Conservation (phyloP, 345 rosid species). For the Lepidium aucheri region DNA sequence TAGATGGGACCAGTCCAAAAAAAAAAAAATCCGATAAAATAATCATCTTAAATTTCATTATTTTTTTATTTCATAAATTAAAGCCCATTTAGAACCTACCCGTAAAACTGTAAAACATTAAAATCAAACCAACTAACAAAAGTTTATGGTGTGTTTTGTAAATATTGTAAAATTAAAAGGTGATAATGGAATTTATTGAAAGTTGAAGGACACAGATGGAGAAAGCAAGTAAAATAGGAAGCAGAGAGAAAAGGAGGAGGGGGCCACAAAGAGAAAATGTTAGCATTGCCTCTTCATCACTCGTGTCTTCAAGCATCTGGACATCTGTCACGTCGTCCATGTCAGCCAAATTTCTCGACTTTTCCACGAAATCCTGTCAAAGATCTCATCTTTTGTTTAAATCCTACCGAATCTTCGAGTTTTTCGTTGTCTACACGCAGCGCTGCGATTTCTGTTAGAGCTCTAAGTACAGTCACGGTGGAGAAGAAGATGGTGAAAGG, state of each 20-base stretch:
- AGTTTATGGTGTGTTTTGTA: not conserved
- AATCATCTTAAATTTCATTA: too few species aligned
- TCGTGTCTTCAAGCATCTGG: slow-evolving; percentile 7
- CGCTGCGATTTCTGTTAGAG: slow-evolving; percentile 12
- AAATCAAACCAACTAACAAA: too few species aligned
- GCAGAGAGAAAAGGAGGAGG: not conserved
- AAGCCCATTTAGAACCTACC: too few species aligned
- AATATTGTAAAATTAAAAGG: not conserved
- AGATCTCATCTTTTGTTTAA: slow-evolving; percentile 3
- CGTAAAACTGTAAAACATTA: too few species aligned
- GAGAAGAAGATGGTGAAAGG: slow-evolving; percentile 69
- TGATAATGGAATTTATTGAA: not conserved
- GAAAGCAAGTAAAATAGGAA: not conserved
- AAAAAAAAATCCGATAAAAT: too few species aligned
- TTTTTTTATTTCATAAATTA: too few species aligned
- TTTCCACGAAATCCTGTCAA: slow-evolving; percentile 1
- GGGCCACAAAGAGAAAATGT: slow-evolving; percentile 7
- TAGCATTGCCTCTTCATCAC: slow-evolving; percentile 20
- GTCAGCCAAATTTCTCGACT: not conserved
- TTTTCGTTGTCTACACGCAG: not conserved
- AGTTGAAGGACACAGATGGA: not conserved
- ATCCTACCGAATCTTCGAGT: not conserved
- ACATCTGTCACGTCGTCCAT: slow-evolving; percentile 16
- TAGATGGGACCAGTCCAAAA: too few species aligned
- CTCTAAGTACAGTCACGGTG: slow-evolving; percentile 15